These are phyloP conservation scores for Fusarium tuaranense DNA, from an alignment of 2,329 filamentous ascomycete genomes.

Conservation along the genomic window DNA sequence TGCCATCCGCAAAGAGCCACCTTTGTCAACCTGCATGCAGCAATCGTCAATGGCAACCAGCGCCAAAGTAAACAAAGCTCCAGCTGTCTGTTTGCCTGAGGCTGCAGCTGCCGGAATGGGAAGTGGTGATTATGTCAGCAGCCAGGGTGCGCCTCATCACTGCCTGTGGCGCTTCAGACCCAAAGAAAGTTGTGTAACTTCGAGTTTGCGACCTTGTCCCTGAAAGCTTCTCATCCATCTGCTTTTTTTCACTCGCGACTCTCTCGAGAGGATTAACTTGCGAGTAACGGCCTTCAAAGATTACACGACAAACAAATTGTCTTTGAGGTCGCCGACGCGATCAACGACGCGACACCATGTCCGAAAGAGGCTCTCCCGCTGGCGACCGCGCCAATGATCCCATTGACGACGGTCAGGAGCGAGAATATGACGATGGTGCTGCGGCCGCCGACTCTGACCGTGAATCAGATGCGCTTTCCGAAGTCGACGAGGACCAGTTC, in stretches of 20 bases:
- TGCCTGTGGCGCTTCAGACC: constrained; percentile 31
- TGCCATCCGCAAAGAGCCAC: constrained; percentile 21
- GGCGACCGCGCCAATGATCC: constrained; percentile 52
- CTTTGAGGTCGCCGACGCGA: constrained; percentile 11
- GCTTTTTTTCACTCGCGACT: neutral
- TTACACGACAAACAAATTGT: neutral
- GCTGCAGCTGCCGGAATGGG: constrained; percentile 7
- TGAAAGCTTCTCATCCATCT: constrained; percentile 6
- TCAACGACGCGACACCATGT: constrained; percentile 51
- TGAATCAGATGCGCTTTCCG: constrained; percentile 71
- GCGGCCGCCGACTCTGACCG: constrained; percentile 62
- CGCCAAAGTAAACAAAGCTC: constrained; percentile 51
- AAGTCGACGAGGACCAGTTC: constrained; percentile 77
- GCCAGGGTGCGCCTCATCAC: constrained; percentile 29
- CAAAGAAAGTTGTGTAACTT: constrained; percentile 43
- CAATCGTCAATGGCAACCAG: constrained; percentile 45
- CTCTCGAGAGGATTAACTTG: neutral
- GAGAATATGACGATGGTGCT: constrained; percentile 44
- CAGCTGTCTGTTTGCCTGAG: constrained; percentile 38
- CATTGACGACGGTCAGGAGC: constrained; percentile 56
- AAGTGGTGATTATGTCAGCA: constrained; percentile 48
- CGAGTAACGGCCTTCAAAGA: neutral
- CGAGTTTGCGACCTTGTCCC: constrained; percentile 18
- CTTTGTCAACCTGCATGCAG: constrained; percentile 21
- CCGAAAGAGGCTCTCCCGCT: constrained; percentile 59